phyloP scores from a whole-genome alignment of 768 basidiomycete genomes.

The Termitomyces sp. region DNA sequence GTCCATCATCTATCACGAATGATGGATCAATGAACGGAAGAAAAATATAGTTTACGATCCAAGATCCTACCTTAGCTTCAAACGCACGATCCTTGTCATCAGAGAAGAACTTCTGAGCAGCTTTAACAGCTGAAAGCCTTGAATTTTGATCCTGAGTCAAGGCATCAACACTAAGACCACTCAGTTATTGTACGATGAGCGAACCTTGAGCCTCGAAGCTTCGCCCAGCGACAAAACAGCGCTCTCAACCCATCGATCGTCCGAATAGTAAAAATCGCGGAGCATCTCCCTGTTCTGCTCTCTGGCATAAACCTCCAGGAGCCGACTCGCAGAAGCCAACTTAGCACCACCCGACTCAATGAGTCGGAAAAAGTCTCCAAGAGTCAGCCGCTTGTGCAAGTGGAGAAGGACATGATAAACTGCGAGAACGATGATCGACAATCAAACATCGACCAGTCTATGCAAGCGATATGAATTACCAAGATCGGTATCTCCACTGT shows the following conservation, averaged over 20 bases:
- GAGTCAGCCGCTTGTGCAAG: constrained; percentile 73
- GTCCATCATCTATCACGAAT: constrained; percentile 74
- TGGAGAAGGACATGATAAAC: constrained; percentile 94
- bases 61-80: constrained; percentile 72
- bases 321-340: constrained; percentile 68
- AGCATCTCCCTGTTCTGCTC: constrained; percentile 91
- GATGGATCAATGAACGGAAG: neutral
- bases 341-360: constrained; percentile 85
- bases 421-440: constrained; percentile 24
- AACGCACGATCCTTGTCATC: constrained; percentile 92
- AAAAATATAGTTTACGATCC: neutral
- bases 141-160: constrained; percentile 65
- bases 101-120: constrained; percentile 89
- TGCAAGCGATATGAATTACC: constrained; percentile 40
- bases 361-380: constrained; percentile 92
- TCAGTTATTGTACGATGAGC: constrained; percentile 1
- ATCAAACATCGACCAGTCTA: constrained; percentile 1
- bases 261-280: constrained; percentile 96
- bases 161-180: neutral
- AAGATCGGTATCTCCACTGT: constrained; percentile 94
- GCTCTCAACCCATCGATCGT: constrained; percentile 91
- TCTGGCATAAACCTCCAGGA: constrained; percentile 87
- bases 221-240: constrained; percentile 88
- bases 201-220: constrained; percentile 61
- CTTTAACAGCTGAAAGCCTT: constrained; percentile 67